phyloP scores from a whole-genome alignment of 768 basidiomycete genomes.

The Russula compacta region DNA sequence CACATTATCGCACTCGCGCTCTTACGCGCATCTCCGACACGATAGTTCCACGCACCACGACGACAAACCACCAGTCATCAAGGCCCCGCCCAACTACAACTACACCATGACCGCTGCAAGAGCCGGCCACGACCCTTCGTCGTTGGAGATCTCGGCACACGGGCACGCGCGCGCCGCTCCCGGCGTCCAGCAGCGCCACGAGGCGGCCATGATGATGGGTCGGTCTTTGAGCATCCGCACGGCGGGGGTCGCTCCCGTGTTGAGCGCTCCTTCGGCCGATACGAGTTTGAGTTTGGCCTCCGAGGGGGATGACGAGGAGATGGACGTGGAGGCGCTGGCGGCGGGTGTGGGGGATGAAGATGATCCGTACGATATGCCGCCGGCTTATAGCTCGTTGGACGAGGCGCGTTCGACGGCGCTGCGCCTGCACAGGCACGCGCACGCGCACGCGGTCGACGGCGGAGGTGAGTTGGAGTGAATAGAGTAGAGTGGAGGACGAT shows the following conservation, averaged over 20 bases:
- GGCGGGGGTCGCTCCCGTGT: neutral
- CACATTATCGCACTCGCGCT: neutral
- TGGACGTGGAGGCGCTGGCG: too few relatives aligned
- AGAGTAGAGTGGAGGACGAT: too few relatives aligned
- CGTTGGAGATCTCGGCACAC: neutral
- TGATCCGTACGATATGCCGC: conserved; percentile 10
- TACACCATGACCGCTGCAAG: neutral
- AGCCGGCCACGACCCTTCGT: neutral
- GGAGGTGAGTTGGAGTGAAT: too few relatives aligned
- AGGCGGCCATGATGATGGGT: neutral
- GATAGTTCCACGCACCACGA: neutral
- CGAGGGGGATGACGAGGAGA: neutral
- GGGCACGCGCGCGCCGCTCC: neutral
- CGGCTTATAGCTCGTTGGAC: conserved; percentile 17
- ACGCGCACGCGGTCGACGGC: too few relatives aligned
- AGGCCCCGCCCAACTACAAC: conserved; percentile 11
- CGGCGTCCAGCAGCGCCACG: too few relatives aligned
- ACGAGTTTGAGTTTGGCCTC: neutral
- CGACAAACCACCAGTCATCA: neutral
- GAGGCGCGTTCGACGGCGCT: neutral
- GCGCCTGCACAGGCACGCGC: neutral
- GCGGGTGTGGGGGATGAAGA: neutral
- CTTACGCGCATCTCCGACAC: neutral
- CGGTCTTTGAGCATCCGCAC: conserved; percentile 2
- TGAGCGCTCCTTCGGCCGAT: neutral